Evolutionary conservation across 2,329 filamentous ascomycete species (phyloP), one percentile per base, ranked within the genome.

Genomic region (Westerdykella sp.): DNA sequence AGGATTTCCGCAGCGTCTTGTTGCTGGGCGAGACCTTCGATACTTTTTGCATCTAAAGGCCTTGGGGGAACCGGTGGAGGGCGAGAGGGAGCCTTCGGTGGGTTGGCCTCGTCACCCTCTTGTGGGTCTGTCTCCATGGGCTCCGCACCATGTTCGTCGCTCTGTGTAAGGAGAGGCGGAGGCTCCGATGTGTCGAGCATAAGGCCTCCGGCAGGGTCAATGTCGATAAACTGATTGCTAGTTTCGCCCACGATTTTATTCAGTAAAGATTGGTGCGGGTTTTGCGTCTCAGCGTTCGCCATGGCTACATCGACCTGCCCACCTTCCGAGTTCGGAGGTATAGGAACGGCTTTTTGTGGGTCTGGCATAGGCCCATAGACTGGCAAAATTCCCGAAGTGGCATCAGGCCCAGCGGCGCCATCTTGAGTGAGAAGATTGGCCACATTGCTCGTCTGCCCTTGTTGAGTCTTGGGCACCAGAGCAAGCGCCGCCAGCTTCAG

Each of bases 1-100:
- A 96, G 90, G 37, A 96, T 91, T 67, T 98, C 93, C 11, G 89
- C 89, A 4, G 96, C 91, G 67, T 98, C 93, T 68, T 98, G 90
- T 60, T 98, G 93, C 39, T 59, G 60, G 28, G 87, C 77, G 14
- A 77, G 77, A 34, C 77, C 72, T 53, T 81, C 74, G 5, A 80
- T 72, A 42, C 76, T 71, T 30, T 74, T 72, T 9, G 43, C 42
- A 23, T 63, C 46, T 34, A 65, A 55, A 47, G 74, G 69, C 38
- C 78, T 69, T 34, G 79, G 78, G 25, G 79, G 80, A 7, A 83
- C 68, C 39, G 80, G 79, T 34, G 81, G 80, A 22, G 77, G 76
- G 30, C 72, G 68, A 38, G 66, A 67, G 30, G 74, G 70, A 28
- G 65, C 66, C 25, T 59, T 57, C 39, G 66, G 55, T 37, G 48